Evolutionary conservation across 371 early-diverging fungal species (phyloP).

Genomic region (Vairimorpha necatrix): DNA sequence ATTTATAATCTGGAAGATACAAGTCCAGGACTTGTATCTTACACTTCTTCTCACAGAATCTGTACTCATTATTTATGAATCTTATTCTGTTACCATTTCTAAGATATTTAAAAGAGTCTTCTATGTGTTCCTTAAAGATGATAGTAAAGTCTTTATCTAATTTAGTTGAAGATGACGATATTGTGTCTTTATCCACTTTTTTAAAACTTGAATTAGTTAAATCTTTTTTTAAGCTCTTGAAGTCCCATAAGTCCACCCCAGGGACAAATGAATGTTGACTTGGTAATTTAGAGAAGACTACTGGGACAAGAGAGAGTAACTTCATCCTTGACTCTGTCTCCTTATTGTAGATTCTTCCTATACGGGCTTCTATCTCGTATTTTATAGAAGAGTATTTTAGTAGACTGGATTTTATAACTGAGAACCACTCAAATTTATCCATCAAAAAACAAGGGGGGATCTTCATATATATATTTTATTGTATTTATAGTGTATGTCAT

Average conservation of each 20-base stretch:
- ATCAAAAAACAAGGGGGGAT: not conserved
- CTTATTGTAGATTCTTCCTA: slow-evolving; percentile 35
- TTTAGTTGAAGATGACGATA: too few species aligned
- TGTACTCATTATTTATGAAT: slow-evolving; percentile 12
- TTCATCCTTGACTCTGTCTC: slow-evolving; percentile 27
- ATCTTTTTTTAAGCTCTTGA: slow-evolving; percentile 4
- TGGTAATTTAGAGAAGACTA: slow-evolving; percentile 27
- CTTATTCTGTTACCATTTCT: slow-evolving; percentile 13
- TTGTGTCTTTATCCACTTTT: too few species aligned
- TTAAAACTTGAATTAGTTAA: too few species aligned
- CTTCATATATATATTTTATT: not conserved
- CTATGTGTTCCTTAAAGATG: slow-evolving; percentile 15
- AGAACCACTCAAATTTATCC: not conserved
- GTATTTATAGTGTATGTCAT: not conserved
- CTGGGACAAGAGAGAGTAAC: slow-evolving; percentile 13
- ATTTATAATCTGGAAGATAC: slow-evolving; percentile 27
- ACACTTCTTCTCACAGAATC: slow-evolving; percentile 31
- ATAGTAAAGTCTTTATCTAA: too few species aligned
- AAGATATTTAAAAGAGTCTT: slow-evolving; percentile 13
- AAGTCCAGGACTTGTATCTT: slow-evolving; percentile 18
- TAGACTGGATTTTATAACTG: not conserved
- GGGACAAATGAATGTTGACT: slow-evolving; percentile 13
- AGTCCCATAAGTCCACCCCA: slow-evolving; percentile 27
- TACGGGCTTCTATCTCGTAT: slow-evolving; percentile 45
- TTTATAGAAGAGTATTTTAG: not conserved